Base-by-base conservation (phyloP, 1,284 basidiomycete genomes). In the Apiotrichum montevideense region DNA sequence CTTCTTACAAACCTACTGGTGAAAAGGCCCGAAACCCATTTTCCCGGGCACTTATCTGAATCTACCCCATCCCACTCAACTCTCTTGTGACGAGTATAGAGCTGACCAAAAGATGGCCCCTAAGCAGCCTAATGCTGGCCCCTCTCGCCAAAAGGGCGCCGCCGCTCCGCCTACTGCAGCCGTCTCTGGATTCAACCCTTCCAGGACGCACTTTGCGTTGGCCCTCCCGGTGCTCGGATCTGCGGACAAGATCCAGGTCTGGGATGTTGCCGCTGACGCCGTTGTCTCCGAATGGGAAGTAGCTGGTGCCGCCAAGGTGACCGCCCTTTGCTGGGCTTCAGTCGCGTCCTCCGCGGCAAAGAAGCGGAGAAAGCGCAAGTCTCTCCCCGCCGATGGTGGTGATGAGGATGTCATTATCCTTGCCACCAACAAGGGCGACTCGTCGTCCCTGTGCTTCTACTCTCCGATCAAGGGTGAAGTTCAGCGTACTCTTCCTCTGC, bases 281-380 rank as follows among this genome's bases (percentile, higher is more conserved):
- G 69, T 77, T 46, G 63, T 73, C 15, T 65, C 68, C n/a, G 73
- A 77, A 54, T 76, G 71, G 72, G 73, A 76, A 54, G 59, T 76
- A 10, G 63, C 67, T n/a, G 73, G 69, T 13, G 72, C 71, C 34
- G 62, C 66, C 57, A 72, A 69, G 56, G 74, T 70, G 10, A 63
- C 66, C 2, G 65, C 69, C 2, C 51, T 77, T 13, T 62, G 61
- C 50, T 77, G 72, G 70, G 57, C 65, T 0, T 62, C 60, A 1
- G 54, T 67, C 15, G 47, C 65, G 7, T 58, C 66, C 1, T 59
- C 67, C 10, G 54, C 52, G 7, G 58, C 60, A 8, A 66, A 63
- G 55, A 69, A 71, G 65, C 63, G 67, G 61, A 64, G 66, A 58
- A 57, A 63, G 51, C 58, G 66, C 57, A 60, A 61, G 54, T 64